phyloP scores from a whole-genome alignment of 202 grass and related monocot genomes.

The Dendrocalamus latiflorus region DNA sequence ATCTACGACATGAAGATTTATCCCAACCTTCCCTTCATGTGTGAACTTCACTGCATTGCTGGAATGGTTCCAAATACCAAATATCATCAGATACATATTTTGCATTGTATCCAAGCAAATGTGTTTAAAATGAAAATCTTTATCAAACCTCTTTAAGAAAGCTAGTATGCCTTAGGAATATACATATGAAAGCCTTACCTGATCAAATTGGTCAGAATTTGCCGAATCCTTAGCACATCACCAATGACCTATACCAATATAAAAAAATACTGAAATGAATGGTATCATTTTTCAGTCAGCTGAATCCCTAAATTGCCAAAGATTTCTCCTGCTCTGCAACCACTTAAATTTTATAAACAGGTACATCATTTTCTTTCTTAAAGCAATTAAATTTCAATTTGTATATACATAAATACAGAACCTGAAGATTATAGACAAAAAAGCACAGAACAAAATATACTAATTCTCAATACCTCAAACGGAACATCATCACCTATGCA shows the following conservation, averaged over 20 bases:
- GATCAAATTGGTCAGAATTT: slow-evolving; percentile 93
- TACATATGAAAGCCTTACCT: slow-evolving; percentile 43
- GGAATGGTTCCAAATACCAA: slow-evolving; percentile 34
- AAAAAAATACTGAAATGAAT: not conserved
- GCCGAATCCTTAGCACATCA: slow-evolving; percentile 91
- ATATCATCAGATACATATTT: slow-evolving; percentile 21
- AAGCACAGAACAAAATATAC: not conserved
- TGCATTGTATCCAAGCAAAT: slow-evolving; percentile 4
- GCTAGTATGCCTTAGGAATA: slow-evolving; percentile 16
- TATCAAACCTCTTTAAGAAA: slow-evolving; percentile 9
- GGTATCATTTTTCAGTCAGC: slow-evolving; percentile 10
- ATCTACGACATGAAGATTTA: slow-evolving; percentile 62
- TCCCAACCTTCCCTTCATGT: slow-evolving; percentile 85
- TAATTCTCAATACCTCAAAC: slow-evolving; percentile 55
- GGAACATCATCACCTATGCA: slow-evolving; percentile 78
- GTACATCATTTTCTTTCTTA: not conserved
- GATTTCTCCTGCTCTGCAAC: not conserved
- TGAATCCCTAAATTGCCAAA: not conserved
- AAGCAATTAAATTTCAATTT: not conserved
- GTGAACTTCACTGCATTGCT: slow-evolving; percentile 98
- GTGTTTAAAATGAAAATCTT: not conserved
- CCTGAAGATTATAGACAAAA: not conserved
- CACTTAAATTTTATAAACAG: not conserved
- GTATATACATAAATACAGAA: slow-evolving; percentile 9
- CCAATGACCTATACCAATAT: slow-evolving; percentile 65